Conservation (phyloP, 192 early-diverging fungal genomes). For the Coemansia sp. region DNA sequence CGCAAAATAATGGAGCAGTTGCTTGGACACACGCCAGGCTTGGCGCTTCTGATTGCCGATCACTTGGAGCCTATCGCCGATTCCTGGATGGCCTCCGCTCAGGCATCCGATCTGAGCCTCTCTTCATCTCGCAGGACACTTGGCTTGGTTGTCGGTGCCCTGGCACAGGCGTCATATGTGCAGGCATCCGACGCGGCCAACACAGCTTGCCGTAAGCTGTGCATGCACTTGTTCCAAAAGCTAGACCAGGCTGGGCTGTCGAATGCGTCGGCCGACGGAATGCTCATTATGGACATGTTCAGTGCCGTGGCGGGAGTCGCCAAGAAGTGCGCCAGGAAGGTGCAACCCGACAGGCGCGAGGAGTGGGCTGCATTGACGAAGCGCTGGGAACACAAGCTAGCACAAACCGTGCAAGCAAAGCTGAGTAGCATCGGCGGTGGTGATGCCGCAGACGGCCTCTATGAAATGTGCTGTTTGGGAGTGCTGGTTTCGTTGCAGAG, state of each 20-base stretch:
- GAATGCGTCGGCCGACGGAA: neutral
- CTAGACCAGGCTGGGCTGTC: neutral
- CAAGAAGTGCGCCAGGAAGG: conserved; percentile 10
- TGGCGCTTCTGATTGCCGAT: conserved; percentile 1
- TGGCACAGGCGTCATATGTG: conserved; percentile 24
- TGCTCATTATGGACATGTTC: conserved; percentile 22
- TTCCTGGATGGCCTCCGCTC: conserved; percentile 15
- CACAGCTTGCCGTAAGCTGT: conserved; percentile 26
- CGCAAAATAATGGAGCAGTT: conserved; percentile 21
- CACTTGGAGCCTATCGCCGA: conserved; percentile 9
- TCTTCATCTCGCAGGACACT: conserved; percentile 18
- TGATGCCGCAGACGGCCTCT: neutral
- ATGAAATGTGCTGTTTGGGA: conserved; percentile 10
- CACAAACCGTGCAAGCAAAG: neutral
- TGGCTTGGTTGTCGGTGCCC: neutral
- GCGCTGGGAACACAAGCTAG: conserved; percentile 9
- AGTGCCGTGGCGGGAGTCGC: conserved; percentile 15
- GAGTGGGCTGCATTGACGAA: conserved; percentile 23
- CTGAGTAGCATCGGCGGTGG: neutral
- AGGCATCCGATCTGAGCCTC: conserved; percentile 3
- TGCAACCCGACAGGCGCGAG: conserved; percentile 2
- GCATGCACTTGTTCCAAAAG: conserved; percentile 10
- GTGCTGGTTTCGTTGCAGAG: conserved; percentile 14
- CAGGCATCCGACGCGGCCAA: conserved; percentile 11
- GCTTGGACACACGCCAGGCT: conserved; percentile 6